These are phyloP conservation scores for Triticum timopheevii DNA, from an alignment of 176 grass and related monocot species.

Conservation along the genomic window DNA sequence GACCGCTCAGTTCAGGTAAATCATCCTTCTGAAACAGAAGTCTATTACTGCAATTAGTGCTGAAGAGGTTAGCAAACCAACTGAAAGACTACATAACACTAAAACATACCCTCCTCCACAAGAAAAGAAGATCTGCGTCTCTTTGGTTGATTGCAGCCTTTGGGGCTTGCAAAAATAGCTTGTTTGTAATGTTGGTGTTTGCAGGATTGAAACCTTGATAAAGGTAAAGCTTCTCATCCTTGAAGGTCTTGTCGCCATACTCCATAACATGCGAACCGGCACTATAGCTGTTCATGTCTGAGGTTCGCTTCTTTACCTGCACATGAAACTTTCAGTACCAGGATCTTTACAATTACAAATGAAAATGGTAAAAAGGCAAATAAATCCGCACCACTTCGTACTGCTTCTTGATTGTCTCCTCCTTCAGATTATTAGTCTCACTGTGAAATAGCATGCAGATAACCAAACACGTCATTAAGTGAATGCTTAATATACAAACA, in stretches of 20 bases:
- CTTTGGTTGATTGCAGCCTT: slow-evolving; percentile 70
- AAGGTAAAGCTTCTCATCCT: slow-evolving; percentile 71
- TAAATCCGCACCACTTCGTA: slow-evolving; percentile 50
- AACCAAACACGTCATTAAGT: neutral
- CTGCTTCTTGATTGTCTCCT: slow-evolving; percentile 76
- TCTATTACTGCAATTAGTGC: neutral
- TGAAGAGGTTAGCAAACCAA: neutral
- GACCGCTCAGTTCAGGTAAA: neutral
- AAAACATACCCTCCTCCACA: slow-evolving; percentile 68
- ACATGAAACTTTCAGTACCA: neutral
- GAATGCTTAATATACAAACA: neutral
- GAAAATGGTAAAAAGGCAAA: neutral
- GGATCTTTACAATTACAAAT: neutral
- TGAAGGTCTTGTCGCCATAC: slow-evolving; percentile 81
- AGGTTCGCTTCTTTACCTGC: slow-evolving; percentile 85
- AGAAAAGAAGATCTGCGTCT: slow-evolving; percentile 80
- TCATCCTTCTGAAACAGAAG: neutral
- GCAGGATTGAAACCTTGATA: slow-evolving; percentile 89
- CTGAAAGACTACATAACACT: neutral
- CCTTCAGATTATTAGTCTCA: slow-evolving; percentile 71
- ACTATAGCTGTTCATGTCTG: slow-evolving; percentile 38
- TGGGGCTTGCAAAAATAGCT: slow-evolving; percentile 28
- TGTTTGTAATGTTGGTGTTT: slow-evolving; percentile 60
- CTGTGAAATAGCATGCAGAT: slow-evolving; percentile 42
- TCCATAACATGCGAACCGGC: slow-evolving; percentile 93